phyloP scores from a whole-genome alignment of 306 rosid species.

The Casuarina glauca region DNA sequence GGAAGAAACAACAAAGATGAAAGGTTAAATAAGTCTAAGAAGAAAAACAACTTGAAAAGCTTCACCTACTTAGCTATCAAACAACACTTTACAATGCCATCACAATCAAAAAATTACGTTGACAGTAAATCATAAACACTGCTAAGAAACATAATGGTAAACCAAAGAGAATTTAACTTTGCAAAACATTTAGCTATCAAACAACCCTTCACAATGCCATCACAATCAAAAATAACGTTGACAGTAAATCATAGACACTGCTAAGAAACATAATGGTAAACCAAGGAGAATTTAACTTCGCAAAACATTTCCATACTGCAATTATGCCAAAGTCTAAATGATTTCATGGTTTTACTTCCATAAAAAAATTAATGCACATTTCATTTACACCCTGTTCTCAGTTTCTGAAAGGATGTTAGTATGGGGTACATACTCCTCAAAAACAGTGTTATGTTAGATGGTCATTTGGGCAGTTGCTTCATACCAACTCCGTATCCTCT shows the following conservation, averaged over 20 bases:
- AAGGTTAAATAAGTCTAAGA: conserved; percentile 18
- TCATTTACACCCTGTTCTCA: not conserved
- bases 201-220: not conserved
- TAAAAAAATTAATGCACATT: not conserved
- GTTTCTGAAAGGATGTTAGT: not conserved
- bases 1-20: conserved; percentile 9
- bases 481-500: not conserved
- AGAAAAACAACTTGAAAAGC: conserved; percentile 21
- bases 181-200: not conserved
- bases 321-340: not conserved
- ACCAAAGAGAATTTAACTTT: too few species aligned
- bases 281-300: too few species aligned
- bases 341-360: not conserved
- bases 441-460: not conserved
- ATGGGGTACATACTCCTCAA: not conserved
- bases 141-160: not conserved
- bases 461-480: not conserved
- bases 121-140: not conserved
- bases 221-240: not conserved
- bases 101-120: not conserved
- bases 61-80: not conserved
- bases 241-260: not conserved
- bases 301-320: not conserved
- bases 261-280: not conserved
- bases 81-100: not conserved